These are phyloP conservation scores for Suillus variegatus DNA, from an alignment of 768 basidiomycete genomes.

Conservation along the genomic window DNA sequence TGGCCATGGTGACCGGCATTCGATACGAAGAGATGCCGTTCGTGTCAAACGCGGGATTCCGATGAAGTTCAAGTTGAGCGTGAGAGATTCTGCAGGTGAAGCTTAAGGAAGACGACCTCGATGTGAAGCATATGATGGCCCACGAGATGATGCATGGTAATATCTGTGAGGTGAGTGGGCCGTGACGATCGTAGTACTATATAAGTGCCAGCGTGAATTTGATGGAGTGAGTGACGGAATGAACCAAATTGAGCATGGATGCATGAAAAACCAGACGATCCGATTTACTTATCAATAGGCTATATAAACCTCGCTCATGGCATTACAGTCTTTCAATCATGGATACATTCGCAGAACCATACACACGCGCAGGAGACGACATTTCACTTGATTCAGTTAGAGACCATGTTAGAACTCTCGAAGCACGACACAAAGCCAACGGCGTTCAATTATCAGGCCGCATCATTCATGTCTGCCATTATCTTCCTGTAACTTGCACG, in stretches of 20 bases:
- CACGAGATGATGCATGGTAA: no score
- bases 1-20: no score
- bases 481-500: slow-evolving; percentile 77
- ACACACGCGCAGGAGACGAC: slow-evolving; percentile 63
- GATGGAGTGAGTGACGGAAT: background rate
- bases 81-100: no score
- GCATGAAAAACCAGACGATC: background rate
- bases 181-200: no score
- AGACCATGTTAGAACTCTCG: slow-evolving; percentile 67
- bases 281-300: background rate
- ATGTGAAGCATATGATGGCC: no score
- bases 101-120: no score
- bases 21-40: background rate
- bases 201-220: no score
- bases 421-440: slow-evolving; percentile 67
- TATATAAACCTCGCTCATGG: background rate
- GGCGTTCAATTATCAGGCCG: slow-evolving; percentile 81
- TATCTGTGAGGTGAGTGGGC: no score
- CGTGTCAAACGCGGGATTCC: background rate
- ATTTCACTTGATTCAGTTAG: slow-evolving; percentile 74
- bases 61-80: background rate
- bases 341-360: slow-evolving; percentile 77
- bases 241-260: background rate
- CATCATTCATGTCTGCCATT: slow-evolving; percentile 90
- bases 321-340: slow-evolving; percentile 31